These are phyloP conservation scores for Arthrinium phaeospermum DNA, from an alignment of 2,329 filamentous ascomycete species.

Conservation along the genomic window DNA sequence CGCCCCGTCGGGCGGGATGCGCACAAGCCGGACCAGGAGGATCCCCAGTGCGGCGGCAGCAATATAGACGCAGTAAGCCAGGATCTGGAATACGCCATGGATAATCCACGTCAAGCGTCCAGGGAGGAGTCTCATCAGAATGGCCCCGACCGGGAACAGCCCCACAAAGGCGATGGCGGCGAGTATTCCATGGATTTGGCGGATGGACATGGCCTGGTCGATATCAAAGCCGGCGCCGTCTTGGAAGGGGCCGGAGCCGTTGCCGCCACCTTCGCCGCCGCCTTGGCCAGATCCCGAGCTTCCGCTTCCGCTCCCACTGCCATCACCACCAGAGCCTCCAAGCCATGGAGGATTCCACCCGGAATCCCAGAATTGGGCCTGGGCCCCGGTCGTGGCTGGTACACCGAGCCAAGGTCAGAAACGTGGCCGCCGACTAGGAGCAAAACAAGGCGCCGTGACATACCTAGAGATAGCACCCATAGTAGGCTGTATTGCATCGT, in stretches of 20 bases:
- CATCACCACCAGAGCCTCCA: background rate
- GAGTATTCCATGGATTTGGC: conserved; percentile 48
- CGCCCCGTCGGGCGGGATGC: conserved; percentile 36
- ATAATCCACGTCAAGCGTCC: conserved; percentile 43
- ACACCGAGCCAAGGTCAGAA: background rate
- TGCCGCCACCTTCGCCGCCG: background rate
- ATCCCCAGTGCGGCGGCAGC: conserved; percentile 49
- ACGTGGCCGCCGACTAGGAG: background rate
- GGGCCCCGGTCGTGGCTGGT: background rate
- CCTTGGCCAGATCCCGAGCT: background rate
- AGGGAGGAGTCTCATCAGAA: conserved; percentile 47
- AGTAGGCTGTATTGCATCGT: background rate
- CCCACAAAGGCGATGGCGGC: conserved; percentile 47
- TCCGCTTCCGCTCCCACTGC: background rate
- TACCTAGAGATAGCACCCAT: background rate
- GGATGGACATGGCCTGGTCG: conserved; percentile 35
- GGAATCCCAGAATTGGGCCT: background rate
- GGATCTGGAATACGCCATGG: conserved; percentile 47
- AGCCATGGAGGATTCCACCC: conserved; percentile 3
- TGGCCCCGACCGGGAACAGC: conserved; percentile 51
- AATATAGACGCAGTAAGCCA: conserved; percentile 45
- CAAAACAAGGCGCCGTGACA: background rate
- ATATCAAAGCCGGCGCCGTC: conserved; percentile 35
- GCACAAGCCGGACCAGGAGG: conserved; percentile 43
- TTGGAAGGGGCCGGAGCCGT: conserved; percentile 16